Base-by-base conservation (phyloP, 768 basidiomycete species). In the Auriscalpium orientale region DNA sequence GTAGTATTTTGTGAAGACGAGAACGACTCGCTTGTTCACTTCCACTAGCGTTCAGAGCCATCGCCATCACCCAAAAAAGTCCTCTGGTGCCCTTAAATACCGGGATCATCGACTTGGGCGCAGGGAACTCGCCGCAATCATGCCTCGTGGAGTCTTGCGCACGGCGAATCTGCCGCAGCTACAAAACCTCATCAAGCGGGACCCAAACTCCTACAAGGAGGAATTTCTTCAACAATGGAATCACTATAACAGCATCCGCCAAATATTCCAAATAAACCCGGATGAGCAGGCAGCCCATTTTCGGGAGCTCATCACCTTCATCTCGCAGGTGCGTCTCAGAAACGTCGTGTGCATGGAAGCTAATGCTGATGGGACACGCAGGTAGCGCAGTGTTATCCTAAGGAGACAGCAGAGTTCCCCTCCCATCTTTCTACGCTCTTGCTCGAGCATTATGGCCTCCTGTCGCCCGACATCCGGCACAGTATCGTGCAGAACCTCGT, bases 141-240 rank as follows among this genome's bases (percentile, higher is more conserved):
- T 79, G 79, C 80, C 75, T 62, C 79, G 90, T 56, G 89, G 89
- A 49, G 77, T 87, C 51, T 79, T 93, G 54, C 80, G 95, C 62
- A 87, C 91, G 35, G 82, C 89, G 15, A 95, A 95, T 66, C 81
- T 98, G 9, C 95, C 97, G 0, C 92, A 97, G 67, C 79, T 99
- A 8, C 95, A 98, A 70, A 98, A 98, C 68, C 78, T 98, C 53
- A 94, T 99, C 70, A 99, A 99, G 68, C 82, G 97, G 46, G 92
- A 97, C 68, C 90, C 95, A 3, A 70, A 74, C 9, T 85, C 82
- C 0, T 98, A 99, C 76, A 88, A 83, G 67, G 95, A 98, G 58
- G 97, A 99, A 64, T 99, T 98, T 63, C 67, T 94, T 15, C 92
- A 92, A 61, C 95, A 99, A 77, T 97, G 93, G 87, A 91, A 90